Evolutionary conservation across 345 rosid species (phyloP).

Genomic region (Eucalyptus lansdowneana): DNA sequence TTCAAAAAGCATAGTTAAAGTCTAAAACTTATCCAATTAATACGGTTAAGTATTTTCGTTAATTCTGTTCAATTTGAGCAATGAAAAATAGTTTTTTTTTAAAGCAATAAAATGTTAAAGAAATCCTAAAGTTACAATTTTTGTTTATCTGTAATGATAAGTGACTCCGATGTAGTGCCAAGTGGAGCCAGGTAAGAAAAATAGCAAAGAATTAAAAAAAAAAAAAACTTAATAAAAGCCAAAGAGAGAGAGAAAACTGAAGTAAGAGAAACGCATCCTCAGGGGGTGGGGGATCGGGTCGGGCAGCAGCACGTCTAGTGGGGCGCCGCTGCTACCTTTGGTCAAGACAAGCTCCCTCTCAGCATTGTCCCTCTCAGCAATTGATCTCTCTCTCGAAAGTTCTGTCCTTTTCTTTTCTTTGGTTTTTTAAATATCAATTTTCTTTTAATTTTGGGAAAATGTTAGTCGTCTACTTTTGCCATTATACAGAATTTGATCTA

Average conservation of each 20-base stretch:
- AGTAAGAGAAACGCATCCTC: not conserved
- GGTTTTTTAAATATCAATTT: not conserved
- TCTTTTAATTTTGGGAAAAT: not conserved
- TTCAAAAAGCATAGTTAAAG: no score
- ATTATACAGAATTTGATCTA: not conserved
- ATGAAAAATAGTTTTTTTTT: no score
- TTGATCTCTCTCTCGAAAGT: not conserved
- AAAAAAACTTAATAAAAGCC: not conserved
- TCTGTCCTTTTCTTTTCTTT: not conserved
- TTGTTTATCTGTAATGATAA: no score
- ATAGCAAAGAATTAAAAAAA: no score
- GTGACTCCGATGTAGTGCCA: no score
- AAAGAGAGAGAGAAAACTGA: not conserved
- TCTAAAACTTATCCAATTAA: no score
- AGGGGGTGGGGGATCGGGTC: not conserved
- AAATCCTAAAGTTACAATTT: no score
- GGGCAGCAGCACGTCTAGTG: not conserved
- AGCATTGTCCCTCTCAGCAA: no score
- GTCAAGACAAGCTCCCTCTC: not conserved
- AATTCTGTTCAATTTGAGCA: no score
- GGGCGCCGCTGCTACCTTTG: not conserved
- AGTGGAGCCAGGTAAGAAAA: no score
- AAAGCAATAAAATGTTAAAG: no score
- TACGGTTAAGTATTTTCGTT: no score
- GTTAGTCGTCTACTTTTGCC: not conserved